Percentiles rank a stretch among this genome's conserved stretches.
Evolutionary conservation across 352 stramenopile species (phyloP).

Genomic region (Phytophthora kernoviae): DNA sequence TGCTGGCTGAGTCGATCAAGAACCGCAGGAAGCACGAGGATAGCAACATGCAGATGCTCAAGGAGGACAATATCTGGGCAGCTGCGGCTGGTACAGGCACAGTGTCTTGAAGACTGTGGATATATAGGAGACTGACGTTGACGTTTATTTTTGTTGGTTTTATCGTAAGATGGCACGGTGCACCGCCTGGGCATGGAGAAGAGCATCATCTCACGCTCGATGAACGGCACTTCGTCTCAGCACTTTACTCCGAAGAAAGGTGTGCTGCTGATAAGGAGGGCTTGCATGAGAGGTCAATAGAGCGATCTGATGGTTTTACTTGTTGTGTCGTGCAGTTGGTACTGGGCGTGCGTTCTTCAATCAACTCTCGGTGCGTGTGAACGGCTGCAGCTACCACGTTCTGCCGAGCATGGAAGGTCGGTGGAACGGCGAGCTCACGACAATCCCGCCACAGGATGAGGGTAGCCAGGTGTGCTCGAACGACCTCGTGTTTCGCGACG

Average conservation of each 20-base stretch:
- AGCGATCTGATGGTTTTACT: background rate
- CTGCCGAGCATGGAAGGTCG: slow-evolving; percentile 85
- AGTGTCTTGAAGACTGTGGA: too few species aligned
- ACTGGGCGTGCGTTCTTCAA: slow-evolving; percentile 83
- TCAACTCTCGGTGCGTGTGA: slow-evolving; percentile 86
- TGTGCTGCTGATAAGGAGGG: slow-evolving; percentile 3
- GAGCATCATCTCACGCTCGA: slow-evolving; percentile 75
- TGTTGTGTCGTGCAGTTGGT: slow-evolving; percentile 7
- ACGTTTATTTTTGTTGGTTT: slow-evolving; percentile 8
- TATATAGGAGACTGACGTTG: too few species aligned
- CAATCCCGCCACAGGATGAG: slow-evolving; percentile 75
- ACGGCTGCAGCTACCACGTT: slow-evolving; percentile 86
- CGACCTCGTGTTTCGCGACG: slow-evolving; percentile 81
- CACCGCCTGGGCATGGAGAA: slow-evolving; percentile 85
- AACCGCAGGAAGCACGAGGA: slow-evolving; percentile 81
- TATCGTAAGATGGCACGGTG: slow-evolving; percentile 82
- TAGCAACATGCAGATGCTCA: slow-evolving; percentile 79
- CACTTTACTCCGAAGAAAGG: slow-evolving; percentile 69
- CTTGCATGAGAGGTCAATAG: background rate
- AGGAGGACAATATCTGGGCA: slow-evolving; percentile 90
- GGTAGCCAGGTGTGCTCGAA: slow-evolving; percentile 88
- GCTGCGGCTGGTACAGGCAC: slow-evolving; percentile 30
- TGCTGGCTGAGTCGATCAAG: slow-evolving; percentile 80
- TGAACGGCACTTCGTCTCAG: slow-evolving; percentile 47
- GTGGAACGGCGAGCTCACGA: slow-evolving; percentile 85